Evolutionary conservation across 2,329 filamentous ascomycete species (phyloP), one percentile per base, ranked within the genome.

Genomic region (Aspergillus fischeri): DNA sequence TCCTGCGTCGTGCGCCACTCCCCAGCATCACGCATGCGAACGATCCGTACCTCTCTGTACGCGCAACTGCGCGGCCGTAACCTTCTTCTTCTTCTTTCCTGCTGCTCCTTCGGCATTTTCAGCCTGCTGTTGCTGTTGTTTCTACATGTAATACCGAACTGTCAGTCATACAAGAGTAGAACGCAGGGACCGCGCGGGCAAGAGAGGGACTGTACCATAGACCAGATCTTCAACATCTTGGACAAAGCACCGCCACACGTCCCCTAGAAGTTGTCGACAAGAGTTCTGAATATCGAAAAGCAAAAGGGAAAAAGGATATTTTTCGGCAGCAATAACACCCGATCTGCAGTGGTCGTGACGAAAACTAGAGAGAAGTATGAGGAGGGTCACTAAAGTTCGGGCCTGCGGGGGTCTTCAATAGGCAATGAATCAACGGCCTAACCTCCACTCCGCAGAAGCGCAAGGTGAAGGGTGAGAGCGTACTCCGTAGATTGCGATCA

Each of bases 151-250:
- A 29, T 53, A 35, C 49, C 53, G 49, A 53, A 11, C 3, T 17
- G 53, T 21, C 27, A 27, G 45, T 49, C 32, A 38, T 17, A 38
- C 29, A 38, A 7, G 14, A 17, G 32, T 38, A 7, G 32, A 38
- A 38, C 14, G 32, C 5, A 38, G 32, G 32, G 14, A 38, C 32
- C 14, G 14, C 14, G 32, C 32, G 32, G 14, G 32, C 32, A 38
- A 25, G n/a, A 52, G 35, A 29, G 44, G 20, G 10, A 29, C 11
- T 83, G 52, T 81, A 95, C 92, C 93, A 97, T 96, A 70, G 92
- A 96, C 94, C 93, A 97, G 82, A 97, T 97, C 81, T 97, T 97
- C 83, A 97, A 84, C 94, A 97, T 97, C 72, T 81, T 92, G 64
- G 10, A 47, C 8, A 68, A 60, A 63, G 60, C 58, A 65, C 60